A percentile compares a stretch with the other conserved stretches of the same genome.
phyloP scores from a whole-genome alignment of 2,329 filamentous ascomycete genomes.

The Diplodia intermedia region DNA sequence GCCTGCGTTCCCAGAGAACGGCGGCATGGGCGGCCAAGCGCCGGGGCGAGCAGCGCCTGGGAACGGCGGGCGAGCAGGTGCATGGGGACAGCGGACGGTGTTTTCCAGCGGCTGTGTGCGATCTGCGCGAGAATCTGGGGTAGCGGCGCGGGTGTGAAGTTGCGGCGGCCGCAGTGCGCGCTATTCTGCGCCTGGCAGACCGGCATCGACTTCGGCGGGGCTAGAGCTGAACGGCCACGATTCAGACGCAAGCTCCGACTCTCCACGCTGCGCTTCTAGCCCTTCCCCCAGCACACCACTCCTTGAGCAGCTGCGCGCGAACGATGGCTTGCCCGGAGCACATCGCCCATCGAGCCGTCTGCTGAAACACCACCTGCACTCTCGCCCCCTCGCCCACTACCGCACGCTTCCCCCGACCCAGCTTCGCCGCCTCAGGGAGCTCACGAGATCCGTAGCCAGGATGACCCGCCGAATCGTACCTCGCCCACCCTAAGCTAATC shows the following conservation, averaged over 20 bases:
- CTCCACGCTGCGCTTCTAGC: constrained; percentile 26
- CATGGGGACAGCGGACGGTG: not conserved
- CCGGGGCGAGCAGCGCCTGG: constrained; percentile 2
- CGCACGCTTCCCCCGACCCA: not conserved
- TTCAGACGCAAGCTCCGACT: constrained; percentile 27
- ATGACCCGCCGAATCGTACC: constrained; percentile 52
- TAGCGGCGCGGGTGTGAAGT: constrained; percentile 17
- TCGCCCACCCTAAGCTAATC: constrained; percentile 26
- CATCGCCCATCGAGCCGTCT: constrained; percentile 21
- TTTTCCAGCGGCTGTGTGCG: constrained; percentile 13
- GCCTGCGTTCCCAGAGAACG: constrained; percentile 20
- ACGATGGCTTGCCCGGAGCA: constrained; percentile 29
- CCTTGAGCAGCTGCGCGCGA: constrained; percentile 21
- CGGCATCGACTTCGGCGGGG: constrained; percentile 14
- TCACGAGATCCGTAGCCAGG: constrained; percentile 33
- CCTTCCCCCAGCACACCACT: constrained; percentile 17
- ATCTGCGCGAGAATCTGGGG: constrained; percentile 31
- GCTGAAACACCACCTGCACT: constrained; percentile 32
- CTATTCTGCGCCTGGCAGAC: not conserved
- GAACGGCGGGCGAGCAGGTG: constrained; percentile 13
- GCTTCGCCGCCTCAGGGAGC: constrained; percentile 25
- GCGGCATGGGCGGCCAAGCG: constrained; percentile 29
- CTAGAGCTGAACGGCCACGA: constrained; percentile 26
- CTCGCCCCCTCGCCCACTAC: constrained; percentile 15
- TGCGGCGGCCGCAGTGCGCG: not conserved